Evolutionary conservation across 2,329 filamentous ascomycete species (phyloP).

Genomic region (Aspergillus terreus): DNA sequence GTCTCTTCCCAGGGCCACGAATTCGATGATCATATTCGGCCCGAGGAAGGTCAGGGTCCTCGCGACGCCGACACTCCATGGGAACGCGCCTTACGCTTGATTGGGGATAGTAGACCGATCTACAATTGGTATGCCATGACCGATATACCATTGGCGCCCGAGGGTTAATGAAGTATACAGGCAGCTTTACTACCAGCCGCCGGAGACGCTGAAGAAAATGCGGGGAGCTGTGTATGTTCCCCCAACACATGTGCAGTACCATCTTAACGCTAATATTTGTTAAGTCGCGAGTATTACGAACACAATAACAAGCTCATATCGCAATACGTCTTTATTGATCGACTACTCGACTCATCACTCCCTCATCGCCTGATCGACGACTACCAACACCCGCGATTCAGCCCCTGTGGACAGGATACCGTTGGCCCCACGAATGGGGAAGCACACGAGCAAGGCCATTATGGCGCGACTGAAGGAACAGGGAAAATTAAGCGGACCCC

Average conservation of each 20-base stretch:
- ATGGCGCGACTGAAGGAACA: slow-evolving; percentile 13
- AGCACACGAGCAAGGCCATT: slow-evolving; percentile 48
- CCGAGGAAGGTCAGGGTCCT: slow-evolving; percentile 11
- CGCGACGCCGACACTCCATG: slow-evolving; percentile 29
- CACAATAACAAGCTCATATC: slow-evolving; percentile 83
- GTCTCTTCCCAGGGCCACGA: slow-evolving; percentile 17
- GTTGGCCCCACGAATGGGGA: not conserved
- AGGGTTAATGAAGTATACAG: slow-evolving; percentile 18
- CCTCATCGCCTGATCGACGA: slow-evolving; percentile 89
- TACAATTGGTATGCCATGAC: slow-evolving; percentile 64
- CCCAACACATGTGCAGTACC: not conserved
- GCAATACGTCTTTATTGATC: slow-evolving; percentile 91
- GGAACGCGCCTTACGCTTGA: slow-evolving; percentile 48
- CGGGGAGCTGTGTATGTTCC: slow-evolving; percentile 61
- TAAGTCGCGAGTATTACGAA: slow-evolving; percentile 77
- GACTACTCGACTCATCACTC: slow-evolving; percentile 84
- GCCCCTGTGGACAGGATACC: not conserved
- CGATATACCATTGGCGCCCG: not conserved
- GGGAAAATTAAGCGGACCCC: slow-evolving; percentile 67
- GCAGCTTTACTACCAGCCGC: slow-evolving; percentile 79
- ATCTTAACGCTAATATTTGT: not conserved
- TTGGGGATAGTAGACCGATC: slow-evolving; percentile 80
- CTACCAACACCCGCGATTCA: slow-evolving; percentile 50
- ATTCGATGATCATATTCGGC: slow-evolving; percentile 11
- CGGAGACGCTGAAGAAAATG: slow-evolving; percentile 69